Evolutionary conservation across 1,284 basidiomycete genomes (phyloP).

Genomic region (Thelephora terrestris): DNA sequence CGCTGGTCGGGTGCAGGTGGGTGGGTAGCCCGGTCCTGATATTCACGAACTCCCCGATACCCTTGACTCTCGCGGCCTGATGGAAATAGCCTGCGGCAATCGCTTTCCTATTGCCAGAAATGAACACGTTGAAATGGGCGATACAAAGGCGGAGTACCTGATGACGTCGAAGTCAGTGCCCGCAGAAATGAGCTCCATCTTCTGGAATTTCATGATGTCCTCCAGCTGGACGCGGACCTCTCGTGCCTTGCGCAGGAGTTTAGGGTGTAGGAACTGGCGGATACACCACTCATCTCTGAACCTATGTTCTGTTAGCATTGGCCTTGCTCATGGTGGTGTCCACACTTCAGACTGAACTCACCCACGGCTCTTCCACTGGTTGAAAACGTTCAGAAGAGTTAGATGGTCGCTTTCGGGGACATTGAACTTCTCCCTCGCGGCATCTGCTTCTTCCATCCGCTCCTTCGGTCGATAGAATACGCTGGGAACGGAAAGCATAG

Average conservation of each 20-base stretch:
- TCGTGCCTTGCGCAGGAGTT: constrained; percentile 87
- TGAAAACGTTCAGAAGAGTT: constrained; percentile 93
- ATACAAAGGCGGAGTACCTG: constrained; percentile 37
- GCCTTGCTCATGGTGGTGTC: not conserved
- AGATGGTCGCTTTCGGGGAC: constrained; percentile 97
- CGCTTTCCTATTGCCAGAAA: constrained; percentile 61
- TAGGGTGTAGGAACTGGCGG: constrained; percentile 94
- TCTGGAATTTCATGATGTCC: constrained; percentile 98
- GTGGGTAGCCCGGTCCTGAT: constrained; percentile 91
- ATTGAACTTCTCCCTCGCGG: constrained; percentile 95
- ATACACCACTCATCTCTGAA: constrained; percentile 91
- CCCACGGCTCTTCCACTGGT: constrained; percentile 95
- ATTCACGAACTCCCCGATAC: constrained; percentile 98
- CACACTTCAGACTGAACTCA: constrained; percentile 26
- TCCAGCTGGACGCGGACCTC: constrained; percentile 96
- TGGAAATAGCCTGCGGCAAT: constrained; percentile 99
- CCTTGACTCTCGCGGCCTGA: constrained; percentile 95
- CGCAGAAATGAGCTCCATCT: constrained; percentile 83
- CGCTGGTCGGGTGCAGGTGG: constrained; percentile 93
- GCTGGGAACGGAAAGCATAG: constrained; percentile 95
- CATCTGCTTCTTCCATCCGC: constrained; percentile 92
- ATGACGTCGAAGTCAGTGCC: constrained; percentile 95
- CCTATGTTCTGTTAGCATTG: constrained; percentile 26
- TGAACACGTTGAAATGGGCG: not conserved
- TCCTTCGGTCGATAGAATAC: constrained; percentile 96